phyloP scores from a whole-genome alignment of 331 rosid genomes.

The Malus hybrid region DNA sequence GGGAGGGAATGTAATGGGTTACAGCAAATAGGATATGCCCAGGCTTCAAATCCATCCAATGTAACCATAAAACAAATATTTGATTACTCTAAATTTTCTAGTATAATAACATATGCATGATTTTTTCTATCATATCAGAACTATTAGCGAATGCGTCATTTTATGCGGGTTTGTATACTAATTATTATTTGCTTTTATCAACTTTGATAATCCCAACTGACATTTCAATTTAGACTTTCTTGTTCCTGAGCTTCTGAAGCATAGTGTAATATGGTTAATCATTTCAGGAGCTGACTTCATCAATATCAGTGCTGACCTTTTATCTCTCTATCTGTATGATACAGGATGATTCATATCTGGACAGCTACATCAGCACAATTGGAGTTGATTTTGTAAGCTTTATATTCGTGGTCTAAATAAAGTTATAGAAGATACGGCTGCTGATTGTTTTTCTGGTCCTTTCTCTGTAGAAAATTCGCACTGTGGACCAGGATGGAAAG shows the following conservation, averaged over 20 bases:
- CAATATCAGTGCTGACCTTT: not conserved
- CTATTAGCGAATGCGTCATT: not conserved
- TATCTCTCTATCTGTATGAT: not conserved
- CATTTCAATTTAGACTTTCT: not conserved
- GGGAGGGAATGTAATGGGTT: not conserved
- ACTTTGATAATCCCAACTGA: not conserved
- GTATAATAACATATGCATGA: not conserved
- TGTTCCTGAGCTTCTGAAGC: not conserved
- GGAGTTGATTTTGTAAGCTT: constrained; percentile 52
- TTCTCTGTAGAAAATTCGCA: constrained; percentile 41
- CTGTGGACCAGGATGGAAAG: constrained; percentile 53
- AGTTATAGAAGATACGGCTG: not conserved
- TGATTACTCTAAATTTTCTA: not conserved
- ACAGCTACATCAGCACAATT: constrained; percentile 50
- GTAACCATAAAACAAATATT: not conserved
- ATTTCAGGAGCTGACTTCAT: not conserved
- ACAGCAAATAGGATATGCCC: not conserved
- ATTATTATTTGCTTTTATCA: not conserved
- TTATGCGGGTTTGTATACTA: not conserved
- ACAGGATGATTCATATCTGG: constrained; percentile 53
- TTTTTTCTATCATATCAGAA: not conserved
- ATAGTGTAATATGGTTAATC: not conserved
- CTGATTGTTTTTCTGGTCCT: not conserved
- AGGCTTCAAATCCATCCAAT: too few species aligned
- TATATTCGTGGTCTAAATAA: not conserved